phyloP scores from a whole-genome alignment of 371 early-diverging fungal species.

The Nematocida sp. region DNA sequence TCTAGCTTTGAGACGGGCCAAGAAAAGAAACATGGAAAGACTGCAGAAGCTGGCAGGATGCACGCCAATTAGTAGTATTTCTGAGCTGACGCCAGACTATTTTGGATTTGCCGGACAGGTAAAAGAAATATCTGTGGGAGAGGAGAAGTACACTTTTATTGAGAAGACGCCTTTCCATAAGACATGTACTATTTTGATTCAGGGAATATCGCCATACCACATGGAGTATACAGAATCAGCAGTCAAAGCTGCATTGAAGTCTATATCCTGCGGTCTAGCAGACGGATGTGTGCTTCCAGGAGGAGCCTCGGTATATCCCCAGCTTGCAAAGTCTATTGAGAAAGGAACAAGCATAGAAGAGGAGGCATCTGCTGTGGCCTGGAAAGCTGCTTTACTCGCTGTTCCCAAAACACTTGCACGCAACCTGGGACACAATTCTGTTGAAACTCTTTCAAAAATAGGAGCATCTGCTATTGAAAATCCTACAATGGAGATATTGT shows the following conservation, averaged over 20 bases:
- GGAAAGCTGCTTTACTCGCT: constrained; percentile 74
- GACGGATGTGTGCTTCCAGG: constrained; percentile 83
- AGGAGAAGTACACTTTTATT: constrained; percentile 97
- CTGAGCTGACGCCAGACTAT: constrained; percentile 76
- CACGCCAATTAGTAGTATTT: constrained; percentile 85
- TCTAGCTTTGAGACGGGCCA: constrained; percentile 92
- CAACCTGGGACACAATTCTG: constrained; percentile 89
- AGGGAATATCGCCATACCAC: constrained; percentile 87
- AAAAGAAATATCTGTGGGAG: constrained; percentile 88
- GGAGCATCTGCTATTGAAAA: constrained; percentile 58
- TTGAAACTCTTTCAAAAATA: constrained; percentile 81
- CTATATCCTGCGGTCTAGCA: constrained; percentile 74
- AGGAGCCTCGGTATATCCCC: constrained; percentile 87
- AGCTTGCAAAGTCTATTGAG: constrained; percentile 49
- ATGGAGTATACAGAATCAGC: constrained; percentile 89
- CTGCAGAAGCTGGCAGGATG: constrained; percentile 93
- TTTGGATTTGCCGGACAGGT: constrained; percentile 87
- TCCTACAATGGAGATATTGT: constrained; percentile 7
- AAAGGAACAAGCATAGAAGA: constrained; percentile 21
- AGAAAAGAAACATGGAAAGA: constrained; percentile 98
- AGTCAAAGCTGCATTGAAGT: constrained; percentile 87
- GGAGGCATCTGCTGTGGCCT: neutral
- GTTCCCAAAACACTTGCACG: constrained; percentile 88
- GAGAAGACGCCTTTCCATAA: constrained; percentile 74
- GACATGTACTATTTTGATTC: constrained; percentile 87